Conservation (phyloP, 768 basidiomycete species). For the Brasilioporus rufonigricans region DNA sequence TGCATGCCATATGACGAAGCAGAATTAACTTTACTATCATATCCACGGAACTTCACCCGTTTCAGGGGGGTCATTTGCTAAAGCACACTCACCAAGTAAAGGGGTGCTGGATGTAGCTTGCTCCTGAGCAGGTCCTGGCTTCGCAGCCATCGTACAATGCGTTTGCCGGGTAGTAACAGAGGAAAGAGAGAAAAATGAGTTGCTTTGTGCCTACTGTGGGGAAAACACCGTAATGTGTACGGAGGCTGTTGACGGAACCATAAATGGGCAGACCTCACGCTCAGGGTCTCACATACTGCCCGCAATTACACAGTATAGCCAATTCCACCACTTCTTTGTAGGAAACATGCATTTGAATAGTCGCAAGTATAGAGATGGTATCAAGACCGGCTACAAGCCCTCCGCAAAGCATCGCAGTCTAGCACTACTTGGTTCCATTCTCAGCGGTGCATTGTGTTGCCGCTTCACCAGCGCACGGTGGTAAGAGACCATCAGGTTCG, state of each 20-base stretch:
- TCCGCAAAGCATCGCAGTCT: background rate
- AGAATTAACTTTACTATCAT: background rate
- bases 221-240: background rate
- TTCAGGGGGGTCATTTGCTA: background rate
- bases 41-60: background rate
- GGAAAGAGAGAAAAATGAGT: background rate
- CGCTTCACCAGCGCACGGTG: constrained; percentile 47
- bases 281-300: too few relatives aligned
- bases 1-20: background rate
- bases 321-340: background rate
- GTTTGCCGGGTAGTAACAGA: background rate
- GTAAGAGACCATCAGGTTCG: constrained; percentile 57
- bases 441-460: constrained; percentile 53
- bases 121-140: background rate
- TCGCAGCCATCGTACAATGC: constrained; percentile 9
- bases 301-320: too few relatives aligned
- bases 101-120: constrained; percentile 14
- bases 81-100: constrained; percentile 16
- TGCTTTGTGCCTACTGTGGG: background rate
- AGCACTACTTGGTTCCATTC: constrained; percentile 48
- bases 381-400: background rate
- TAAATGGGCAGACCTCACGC: background rate
- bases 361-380: background rate
- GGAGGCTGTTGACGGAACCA: background rate
- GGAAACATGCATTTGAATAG: too few relatives aligned